Percentiles rank a stretch among this genome's conserved stretches.
Conservation (phyloP, 768 basidiomycete species). For the Boletus tomentosulus region DNA sequence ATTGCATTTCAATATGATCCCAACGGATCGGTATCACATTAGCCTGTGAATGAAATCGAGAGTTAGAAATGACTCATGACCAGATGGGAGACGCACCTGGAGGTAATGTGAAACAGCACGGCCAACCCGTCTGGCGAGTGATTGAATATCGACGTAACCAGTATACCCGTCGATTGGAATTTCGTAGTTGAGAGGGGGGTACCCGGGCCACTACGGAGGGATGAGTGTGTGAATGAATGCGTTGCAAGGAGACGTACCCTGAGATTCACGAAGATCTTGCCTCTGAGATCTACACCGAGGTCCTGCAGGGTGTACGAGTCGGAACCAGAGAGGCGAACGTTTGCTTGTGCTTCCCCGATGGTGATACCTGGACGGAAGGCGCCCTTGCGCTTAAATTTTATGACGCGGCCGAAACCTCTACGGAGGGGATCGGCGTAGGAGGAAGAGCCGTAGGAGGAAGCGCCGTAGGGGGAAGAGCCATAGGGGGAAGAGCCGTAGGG, state of each 20-base stretch:
- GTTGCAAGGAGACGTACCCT: slow-evolving; percentile 41
- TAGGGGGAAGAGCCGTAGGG: slow-evolving; percentile 16
- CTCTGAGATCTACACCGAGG: slow-evolving; percentile 57
- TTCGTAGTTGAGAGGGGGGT: slow-evolving; percentile 67
- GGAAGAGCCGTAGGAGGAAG: too few relatives aligned
- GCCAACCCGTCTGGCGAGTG: slow-evolving; percentile 63
- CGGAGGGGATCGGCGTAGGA: slow-evolving; percentile 41
- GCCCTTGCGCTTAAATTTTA: slow-evolving; percentile 76
- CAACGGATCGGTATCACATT: slow-evolving; percentile 67
- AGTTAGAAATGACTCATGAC: slow-evolving; percentile 7
- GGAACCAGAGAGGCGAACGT: slow-evolving; percentile 54
- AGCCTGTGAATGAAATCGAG: slow-evolving; percentile 37
- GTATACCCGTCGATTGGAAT: slow-evolving; percentile 67
- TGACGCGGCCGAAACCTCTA: slow-evolving; percentile 44
- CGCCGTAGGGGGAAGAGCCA: slow-evolving; percentile 8
- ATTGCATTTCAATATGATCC: slow-evolving; percentile 66
- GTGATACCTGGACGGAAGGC: slow-evolving; percentile 60
- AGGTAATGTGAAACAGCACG: slow-evolving; percentile 73
- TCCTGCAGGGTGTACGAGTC: slow-evolving; percentile 63
- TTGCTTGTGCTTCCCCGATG: slow-evolving; percentile 65
- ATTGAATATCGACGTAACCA: slow-evolving; percentile 60
- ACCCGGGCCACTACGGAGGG: slow-evolving; percentile 59
- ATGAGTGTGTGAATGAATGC: not conserved
- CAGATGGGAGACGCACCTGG: slow-evolving; percentile 42
- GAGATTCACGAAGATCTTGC: slow-evolving; percentile 58